These are phyloP conservation scores for Cinnamomum chago DNA, from an alignment of 164 flowering plant species.

Conservation along the genomic window DNA sequence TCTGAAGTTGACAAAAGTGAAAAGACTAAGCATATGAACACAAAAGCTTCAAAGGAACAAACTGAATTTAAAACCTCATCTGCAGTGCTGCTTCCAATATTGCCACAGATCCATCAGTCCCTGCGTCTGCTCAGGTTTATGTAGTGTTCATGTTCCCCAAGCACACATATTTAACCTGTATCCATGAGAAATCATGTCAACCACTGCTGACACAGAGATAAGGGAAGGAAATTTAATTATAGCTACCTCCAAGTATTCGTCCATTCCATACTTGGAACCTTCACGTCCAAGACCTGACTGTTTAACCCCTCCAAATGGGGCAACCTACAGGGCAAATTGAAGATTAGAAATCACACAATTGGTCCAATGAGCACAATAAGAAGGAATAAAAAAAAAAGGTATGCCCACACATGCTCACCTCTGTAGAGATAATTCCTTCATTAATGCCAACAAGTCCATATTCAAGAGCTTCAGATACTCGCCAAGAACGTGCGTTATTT, in stretches of 20 bases:
- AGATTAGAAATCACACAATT: background rate
- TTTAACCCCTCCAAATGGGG: constrained; percentile 96
- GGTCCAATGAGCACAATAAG: background rate
- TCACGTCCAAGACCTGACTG: constrained; percentile 97
- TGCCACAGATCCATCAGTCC: background rate
- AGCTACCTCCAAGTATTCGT: constrained; percentile 84
- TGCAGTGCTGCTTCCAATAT: background rate
- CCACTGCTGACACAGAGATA: background rate
- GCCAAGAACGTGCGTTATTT: constrained; percentile 83
- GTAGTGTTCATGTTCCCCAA: constrained; percentile 58
- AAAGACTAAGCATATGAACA: background rate
- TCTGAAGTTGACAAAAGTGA: background rate
- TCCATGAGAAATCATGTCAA: constrained; percentile 5
- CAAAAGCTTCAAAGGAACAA: background rate
- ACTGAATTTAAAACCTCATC: background rate
- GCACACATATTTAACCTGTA: constrained; percentile 74
- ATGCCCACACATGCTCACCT: constrained; percentile 37
- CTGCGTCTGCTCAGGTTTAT: background rate
- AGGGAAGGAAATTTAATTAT: background rate
- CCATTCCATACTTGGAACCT: constrained; percentile 95
- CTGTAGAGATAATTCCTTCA: constrained; percentile 94
- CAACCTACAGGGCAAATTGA: constrained; percentile 52
- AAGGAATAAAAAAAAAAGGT: background rate
- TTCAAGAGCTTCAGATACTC: constrained; percentile 93
- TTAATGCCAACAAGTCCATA: constrained; percentile 94